Evolutionary conservation across 192 early-diverging fungal species (phyloP), one percentile per base, ranked within the genome.

Genomic region (Umbelopsis vinacea): DNA sequence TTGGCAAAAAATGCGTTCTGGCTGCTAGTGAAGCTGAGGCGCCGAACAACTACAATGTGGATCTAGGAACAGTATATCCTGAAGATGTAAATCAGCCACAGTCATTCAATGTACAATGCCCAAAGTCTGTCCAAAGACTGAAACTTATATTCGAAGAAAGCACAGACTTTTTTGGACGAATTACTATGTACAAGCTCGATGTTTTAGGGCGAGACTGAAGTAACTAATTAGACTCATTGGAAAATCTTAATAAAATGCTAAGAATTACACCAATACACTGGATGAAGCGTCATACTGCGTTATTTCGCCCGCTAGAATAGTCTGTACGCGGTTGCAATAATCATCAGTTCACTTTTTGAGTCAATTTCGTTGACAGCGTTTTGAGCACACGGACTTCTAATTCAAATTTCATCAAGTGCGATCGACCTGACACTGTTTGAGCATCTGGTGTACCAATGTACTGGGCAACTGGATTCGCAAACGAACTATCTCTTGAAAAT

Each of bases 151-250:
- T 94, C 77, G 83, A 83, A 52, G 79, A 79, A 26, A 91, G 92
- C 77, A 91, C 93, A 1, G 94, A 96, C 73, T 95, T 96, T 82
- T 95, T 91, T 79, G 95, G 95, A 23, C 82, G 95, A 48, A 88
- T 95, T 38, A 87, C 90, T 35, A 76, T 96, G 11, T 96, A 96
- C 80, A 77, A 85, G 50, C 77, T 96, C 43, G 88, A 92, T 60
- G 75, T 94, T 55, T 10, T 86, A 26, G 93, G 92, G 24, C 29
- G 46, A 29, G 14, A 29, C 35, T 63, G 19, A 63, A 50, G 4
- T 1, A 6, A n/a, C 7, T 50, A 17, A 50, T 50, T 50, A 50
- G 48, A 50, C 1, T 43, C 40, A 17, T 50, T 50, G 48, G n/a
- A 29, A 2, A 5, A 50, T 50, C 48, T 17, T 15, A 19, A 50